phyloP scores from a whole-genome alignment of 73 alveolate species.

The Urostyla sp. region DNA sequence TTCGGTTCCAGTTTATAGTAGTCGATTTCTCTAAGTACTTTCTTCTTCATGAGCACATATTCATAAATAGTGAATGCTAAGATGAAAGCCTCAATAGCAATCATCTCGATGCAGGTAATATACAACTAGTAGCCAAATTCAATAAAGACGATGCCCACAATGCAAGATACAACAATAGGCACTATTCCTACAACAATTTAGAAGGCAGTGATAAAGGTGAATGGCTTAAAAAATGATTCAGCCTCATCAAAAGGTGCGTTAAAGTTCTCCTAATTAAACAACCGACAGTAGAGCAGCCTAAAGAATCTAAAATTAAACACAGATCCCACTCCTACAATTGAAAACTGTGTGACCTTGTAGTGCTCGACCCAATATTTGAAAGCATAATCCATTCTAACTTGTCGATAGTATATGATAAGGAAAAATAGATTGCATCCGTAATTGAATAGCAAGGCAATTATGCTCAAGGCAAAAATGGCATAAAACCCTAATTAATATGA shows the following conservation, averaged over 20 bases:
- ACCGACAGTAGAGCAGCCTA: conserved; percentile 40
- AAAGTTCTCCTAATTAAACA: conserved; percentile 36
- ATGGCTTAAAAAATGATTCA: conserved; percentile 51
- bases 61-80: conserved; percentile 29
- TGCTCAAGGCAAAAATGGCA: conserved; percentile 9
- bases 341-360: background rate
- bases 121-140: conserved; percentile 37
- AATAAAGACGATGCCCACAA: conserved; percentile 32
- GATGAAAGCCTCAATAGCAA: conserved; percentile 6
- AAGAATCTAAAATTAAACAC: conserved; percentile 39
- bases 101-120: conserved; percentile 31
- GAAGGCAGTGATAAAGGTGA: conserved; percentile 27
- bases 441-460: conserved; percentile 11
- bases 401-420: background rate
- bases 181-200: conserved; percentile 31
- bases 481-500: conserved; percentile 25
- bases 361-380: conserved; percentile 57
- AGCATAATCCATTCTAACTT: conserved; percentile 22
- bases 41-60: background rate
- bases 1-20: conserved; percentile 48
- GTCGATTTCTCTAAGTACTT: conserved; percentile 13
- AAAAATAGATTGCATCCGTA: conserved; percentile 26
- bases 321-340: background rate
- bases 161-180: conserved; percentile 38
- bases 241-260: conserved; percentile 63